Base-by-base conservation (phyloP, 225 moss, liverwort and hornwort genomes). In the Neckera pumila region DNA sequence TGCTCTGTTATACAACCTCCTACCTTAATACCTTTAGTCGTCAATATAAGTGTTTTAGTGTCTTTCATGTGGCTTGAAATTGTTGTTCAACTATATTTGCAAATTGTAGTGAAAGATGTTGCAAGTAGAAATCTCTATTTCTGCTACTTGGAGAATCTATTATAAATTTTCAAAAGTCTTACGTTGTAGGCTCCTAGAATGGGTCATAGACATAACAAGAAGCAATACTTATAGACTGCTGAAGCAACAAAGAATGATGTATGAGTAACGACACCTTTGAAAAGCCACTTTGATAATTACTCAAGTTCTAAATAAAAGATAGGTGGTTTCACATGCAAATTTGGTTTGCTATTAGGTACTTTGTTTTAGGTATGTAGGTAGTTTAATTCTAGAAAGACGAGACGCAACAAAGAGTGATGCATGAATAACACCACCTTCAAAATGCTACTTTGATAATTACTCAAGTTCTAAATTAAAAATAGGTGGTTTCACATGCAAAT, bases 91-190 rank as follows among this genome's bases (percentile, higher is more conserved):
- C 40, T 10, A 14, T 14, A 40, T 40, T 70, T 26, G 43, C 0
- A 0, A 72, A 16, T 72, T 43, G 11, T 34, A 34, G 21, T 51
- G 13, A 51, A 76, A 74, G 9, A 43, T 42, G 16, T 27, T 16
- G 27, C 27, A 17, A 45, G 30, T 45, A 73, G 28, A 45, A 47
- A 73, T 73, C 3, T 73, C 10, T 16, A 28, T 30, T 74, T 11
- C 0, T 19, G 0, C 19, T 31, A 31, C 4, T 31, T 1, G 8
- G 1, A 53, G 53, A 76, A 23, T 53, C 3, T 54, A 12, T 53
- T 14, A 14, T 8, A 20, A 31, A 11, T 26, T 17, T 5, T 21
- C 21, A 51, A 36, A 51, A 33, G 21, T 3, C 51, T 13, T 4
- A 5, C 0, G 1, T 10, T 34, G 0, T 51, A 21, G 2, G 34